Conservation (phyloP, 1,139 yeast species). For the Yamadazyma kanchanaburiensis region DNA sequence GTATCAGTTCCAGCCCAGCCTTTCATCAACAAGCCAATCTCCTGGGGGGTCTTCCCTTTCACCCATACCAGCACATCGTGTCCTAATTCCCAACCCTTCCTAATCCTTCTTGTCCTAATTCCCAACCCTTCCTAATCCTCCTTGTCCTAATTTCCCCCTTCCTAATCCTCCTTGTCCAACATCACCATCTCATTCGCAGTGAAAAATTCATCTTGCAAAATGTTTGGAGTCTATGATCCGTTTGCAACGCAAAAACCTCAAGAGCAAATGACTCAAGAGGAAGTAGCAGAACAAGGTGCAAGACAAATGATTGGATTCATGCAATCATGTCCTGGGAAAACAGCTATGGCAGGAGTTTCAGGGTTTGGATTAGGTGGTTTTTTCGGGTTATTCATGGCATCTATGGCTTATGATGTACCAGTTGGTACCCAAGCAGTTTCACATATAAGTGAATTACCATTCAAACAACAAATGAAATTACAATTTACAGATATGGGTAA, state of each 20-base stretch:
- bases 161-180: too few species aligned
- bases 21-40: too few species aligned
- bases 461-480: constrained; percentile 87
- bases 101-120: neutral
- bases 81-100: too few species aligned
- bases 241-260: constrained; percentile 33
- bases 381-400: constrained; percentile 95
- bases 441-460: constrained; percentile 77
- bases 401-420: constrained; percentile 83
- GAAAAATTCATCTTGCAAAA: constrained; percentile 6
- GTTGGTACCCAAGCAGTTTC: constrained; percentile 54
- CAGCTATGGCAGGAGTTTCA: constrained; percentile 86
- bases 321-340: constrained; percentile 95
- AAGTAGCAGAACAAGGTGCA: constrained; percentile 94
- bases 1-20: too few species aligned
- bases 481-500: constrained; percentile 92
- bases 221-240: constrained; percentile 17
- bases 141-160: too few species aligned
- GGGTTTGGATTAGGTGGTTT: constrained; percentile 96
- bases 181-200: too few species aligned
- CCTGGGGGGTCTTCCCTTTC: too few species aligned
- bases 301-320: constrained; percentile 74
- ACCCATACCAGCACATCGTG: too few species aligned
- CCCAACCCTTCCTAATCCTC: too few species aligned
- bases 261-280: constrained; percentile 78